Evolutionary conservation across 441 rosid genomes (phyloP).

Genomic region (Mallotus repandus): DNA sequence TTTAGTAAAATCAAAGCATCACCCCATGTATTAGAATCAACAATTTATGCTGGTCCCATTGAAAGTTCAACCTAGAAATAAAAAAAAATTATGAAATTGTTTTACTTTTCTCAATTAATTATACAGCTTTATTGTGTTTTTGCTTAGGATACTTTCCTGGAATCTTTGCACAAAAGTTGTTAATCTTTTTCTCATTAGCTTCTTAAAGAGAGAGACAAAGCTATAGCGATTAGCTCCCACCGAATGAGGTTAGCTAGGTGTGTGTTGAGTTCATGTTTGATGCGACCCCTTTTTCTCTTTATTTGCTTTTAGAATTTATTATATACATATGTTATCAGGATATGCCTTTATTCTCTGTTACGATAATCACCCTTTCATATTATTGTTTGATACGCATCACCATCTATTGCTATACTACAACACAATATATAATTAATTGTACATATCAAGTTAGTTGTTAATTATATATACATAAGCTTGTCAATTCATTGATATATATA

Average conservation of each 20-base stretch:
- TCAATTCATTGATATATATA: no score
- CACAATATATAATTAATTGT: not conserved
- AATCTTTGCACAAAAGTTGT: not conserved
- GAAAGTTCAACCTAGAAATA: no score
- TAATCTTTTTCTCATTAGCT: not conserved
- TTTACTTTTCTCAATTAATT: not conserved
- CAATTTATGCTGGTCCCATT: not conserved
- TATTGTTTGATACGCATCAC: no score
- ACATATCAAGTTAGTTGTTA: not conserved
- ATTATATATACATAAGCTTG: no score
- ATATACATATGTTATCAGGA: no score
- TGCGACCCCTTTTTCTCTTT: slow-evolving; percentile 7
- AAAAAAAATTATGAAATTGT: no score
- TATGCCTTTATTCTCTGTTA: no score
- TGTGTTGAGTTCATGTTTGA: not conserved
- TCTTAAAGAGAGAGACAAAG: not conserved
- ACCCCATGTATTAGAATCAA: not conserved
- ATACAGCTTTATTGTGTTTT: no score
- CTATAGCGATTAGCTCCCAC: not conserved
- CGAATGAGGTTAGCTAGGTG: not conserved
- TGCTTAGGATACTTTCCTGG: not conserved
- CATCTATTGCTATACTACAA: no score
- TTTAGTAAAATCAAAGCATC: not conserved
- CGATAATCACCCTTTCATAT: no score
- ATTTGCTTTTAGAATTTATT: not conserved